Conservation (phyloP, 2,329 filamentous ascomycete species). For the Scortechinia acanthostroma region DNA sequence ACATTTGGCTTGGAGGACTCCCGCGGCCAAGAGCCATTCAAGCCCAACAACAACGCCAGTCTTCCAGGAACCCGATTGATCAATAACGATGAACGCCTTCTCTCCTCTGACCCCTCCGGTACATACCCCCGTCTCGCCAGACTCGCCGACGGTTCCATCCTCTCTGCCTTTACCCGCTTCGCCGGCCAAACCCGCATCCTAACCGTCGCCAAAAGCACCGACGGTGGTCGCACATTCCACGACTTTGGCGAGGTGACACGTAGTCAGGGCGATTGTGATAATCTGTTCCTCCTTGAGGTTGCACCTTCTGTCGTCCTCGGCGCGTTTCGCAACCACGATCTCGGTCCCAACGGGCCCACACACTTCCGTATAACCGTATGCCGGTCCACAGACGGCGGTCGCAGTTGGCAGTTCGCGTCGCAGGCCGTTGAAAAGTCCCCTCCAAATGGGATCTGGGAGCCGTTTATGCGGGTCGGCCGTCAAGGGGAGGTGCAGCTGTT, state of each 20-base stretch:
- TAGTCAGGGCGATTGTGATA: slow-evolving; percentile 33
- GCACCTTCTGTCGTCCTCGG: slow-evolving; percentile 24
- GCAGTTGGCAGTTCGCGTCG: slow-evolving; percentile 29
- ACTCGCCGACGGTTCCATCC: slow-evolving; percentile 32
- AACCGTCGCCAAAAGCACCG: slow-evolving; percentile 30
- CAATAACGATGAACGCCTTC: slow-evolving; percentile 19
- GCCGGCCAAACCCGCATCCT: slow-evolving; percentile 25
- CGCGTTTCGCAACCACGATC: slow-evolving; percentile 38
- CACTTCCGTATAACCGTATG: slow-evolving; percentile 41
- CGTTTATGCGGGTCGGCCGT: slow-evolving; percentile 32
- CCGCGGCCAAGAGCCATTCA: too few relatives aligned
- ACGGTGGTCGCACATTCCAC: slow-evolving; percentile 28
- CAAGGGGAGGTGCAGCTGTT: slow-evolving; percentile 30
- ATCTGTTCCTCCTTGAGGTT: slow-evolving; percentile 33
- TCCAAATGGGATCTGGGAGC: slow-evolving; percentile 35
- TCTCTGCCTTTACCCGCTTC: slow-evolving; percentile 33
- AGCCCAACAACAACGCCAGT: too few relatives aligned
- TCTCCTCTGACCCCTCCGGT: slow-evolving; percentile 24
- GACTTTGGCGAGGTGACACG: slow-evolving; percentile 32
- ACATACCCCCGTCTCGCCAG: slow-evolving; percentile 37
- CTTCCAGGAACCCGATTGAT: slow-evolving; percentile 9
- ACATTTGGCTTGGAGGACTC: too few relatives aligned
- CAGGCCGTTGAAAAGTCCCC: slow-evolving; percentile 31
- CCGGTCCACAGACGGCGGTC: slow-evolving; percentile 31
- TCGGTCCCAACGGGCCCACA: slow-evolving; percentile 20